phyloP scores from a whole-genome alignment of 352 stramenopile genomes.

The Peronospora tabacina region DNA sequence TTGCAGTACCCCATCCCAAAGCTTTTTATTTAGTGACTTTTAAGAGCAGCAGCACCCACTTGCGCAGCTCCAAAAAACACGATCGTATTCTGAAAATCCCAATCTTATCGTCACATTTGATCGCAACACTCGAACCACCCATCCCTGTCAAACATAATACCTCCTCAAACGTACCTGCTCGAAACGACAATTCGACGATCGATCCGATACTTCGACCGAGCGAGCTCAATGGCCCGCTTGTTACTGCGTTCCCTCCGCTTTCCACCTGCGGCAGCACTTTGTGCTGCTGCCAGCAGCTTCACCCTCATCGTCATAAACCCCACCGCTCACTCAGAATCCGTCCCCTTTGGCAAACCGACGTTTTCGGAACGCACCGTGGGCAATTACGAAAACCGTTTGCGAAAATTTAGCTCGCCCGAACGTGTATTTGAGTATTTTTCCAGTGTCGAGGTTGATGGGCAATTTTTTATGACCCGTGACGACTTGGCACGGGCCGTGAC shows the following conservation, averaged over 20 bases:
- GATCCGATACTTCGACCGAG: neutral
- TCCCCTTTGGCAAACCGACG: constrained; percentile 26
- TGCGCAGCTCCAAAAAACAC: constrained; percentile 1
- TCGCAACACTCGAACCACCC: neutral
- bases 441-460: constrained; percentile 68
- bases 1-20: neutral
- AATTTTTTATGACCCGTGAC: constrained; percentile 78
- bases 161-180: too few relatives aligned
- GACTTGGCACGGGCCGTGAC: constrained; percentile 80
- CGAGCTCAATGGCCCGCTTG: constrained; percentile 22
- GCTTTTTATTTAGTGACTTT: constrained; percentile 19
- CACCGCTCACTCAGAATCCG: constrained; percentile 18
- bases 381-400: constrained; percentile 86
- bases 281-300: constrained; percentile 14
- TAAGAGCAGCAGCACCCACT: constrained; percentile 7
- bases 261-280: constrained; percentile 1
- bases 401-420: constrained; percentile 77
- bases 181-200: constrained; percentile 7
- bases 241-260: constrained; percentile 23
- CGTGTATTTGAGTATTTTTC: constrained; percentile 89
- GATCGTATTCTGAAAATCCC: neutral
- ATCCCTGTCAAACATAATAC: constrained; percentile 32
- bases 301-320: neutral
- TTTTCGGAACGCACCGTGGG: constrained; percentile 78
- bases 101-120: constrained; percentile 32